A percentile compares a stretch with the other conserved stretches of the same genome.
Conservation (phyloP, 192 early-diverging fungal species). For the Linnemannia schmuckeri region DNA sequence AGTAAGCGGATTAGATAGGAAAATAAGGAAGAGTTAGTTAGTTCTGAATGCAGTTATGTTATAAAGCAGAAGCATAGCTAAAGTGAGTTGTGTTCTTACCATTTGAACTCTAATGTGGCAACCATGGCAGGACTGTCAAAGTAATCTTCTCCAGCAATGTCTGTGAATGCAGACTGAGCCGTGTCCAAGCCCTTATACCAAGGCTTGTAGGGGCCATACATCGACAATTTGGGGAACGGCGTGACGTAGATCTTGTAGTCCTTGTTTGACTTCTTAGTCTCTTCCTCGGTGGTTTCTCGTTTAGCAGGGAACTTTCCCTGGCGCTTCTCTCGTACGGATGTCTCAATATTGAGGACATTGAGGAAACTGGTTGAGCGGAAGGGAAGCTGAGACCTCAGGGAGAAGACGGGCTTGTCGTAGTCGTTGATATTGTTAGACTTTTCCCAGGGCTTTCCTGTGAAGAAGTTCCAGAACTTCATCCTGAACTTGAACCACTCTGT, state of each 20-base stretch:
- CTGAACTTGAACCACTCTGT: slow-evolving; percentile 14
- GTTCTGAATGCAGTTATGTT: not conserved
- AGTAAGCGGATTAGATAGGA: not conserved
- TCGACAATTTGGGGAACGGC: slow-evolving; percentile 53
- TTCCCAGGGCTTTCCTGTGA: slow-evolving; percentile 15
- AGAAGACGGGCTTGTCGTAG: slow-evolving; percentile 42
- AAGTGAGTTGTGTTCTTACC: slow-evolving; percentile 16
- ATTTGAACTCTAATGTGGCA: slow-evolving; percentile 46
- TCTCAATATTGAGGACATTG: slow-evolving; percentile 25
- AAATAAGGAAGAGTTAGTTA: not conserved
- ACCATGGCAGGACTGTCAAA: slow-evolving; percentile 57
- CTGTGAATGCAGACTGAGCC: slow-evolving; percentile 38
- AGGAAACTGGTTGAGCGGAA: slow-evolving; percentile 28
- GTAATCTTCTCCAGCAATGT: slow-evolving; percentile 52
- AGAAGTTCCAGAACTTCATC: slow-evolving; percentile 43
- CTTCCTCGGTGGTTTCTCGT: slow-evolving; percentile 8
- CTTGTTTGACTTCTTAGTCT: slow-evolving; percentile 15
- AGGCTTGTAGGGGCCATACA: slow-evolving; percentile 44
- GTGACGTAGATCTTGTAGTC: slow-evolving; percentile 51
- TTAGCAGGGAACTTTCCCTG: slow-evolving; percentile 18
- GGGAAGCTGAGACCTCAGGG: slow-evolving; percentile 44
- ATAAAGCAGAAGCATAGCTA: not conserved
- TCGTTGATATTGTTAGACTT: slow-evolving; percentile 52
- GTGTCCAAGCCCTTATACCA: slow-evolving; percentile 12
- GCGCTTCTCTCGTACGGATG: slow-evolving; percentile 28